Evolutionary conservation across 345 rosid species (phyloP).

Genomic region (Aquilaria malaccensis): DNA sequence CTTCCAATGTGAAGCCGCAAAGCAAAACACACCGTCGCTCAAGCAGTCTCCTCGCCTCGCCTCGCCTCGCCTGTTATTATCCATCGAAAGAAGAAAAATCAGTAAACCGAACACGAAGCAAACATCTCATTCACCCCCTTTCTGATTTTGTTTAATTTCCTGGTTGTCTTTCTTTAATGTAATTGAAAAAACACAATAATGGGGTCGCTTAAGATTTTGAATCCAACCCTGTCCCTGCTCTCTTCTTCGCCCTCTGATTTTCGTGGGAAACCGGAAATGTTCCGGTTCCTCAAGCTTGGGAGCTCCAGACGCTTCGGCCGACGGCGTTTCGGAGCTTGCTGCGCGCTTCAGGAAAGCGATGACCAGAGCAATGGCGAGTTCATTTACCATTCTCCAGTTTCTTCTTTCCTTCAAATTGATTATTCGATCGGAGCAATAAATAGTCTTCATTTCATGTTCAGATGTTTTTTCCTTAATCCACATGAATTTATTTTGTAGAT

Average conservation of each 20-base stretch:
- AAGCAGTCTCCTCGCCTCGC: too few relatives aligned
- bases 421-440: neutral
- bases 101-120: too few relatives aligned
- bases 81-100: too few relatives aligned
- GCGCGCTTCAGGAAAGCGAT: slow-evolving; percentile 47
- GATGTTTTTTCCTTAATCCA: slow-evolving; percentile 3
- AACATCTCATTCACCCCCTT: neutral
- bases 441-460: neutral
- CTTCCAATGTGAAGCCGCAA: too few relatives aligned
- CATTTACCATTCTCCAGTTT: neutral
- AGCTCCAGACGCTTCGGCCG: slow-evolving; percentile 17
- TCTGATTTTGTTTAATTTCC: too few relatives aligned
- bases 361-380: slow-evolving; percentile 54
- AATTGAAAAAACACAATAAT: slow-evolving; percentile 22
- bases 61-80: too few relatives aligned
- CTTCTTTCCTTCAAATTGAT: neutral
- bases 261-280: slow-evolving; percentile 24
- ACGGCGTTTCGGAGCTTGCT: slow-evolving; percentile 29
- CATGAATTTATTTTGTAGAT: neutral
- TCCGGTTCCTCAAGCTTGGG: slow-evolving; percentile 22
- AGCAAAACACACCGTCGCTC: too few relatives aligned
- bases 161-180: slow-evolving; percentile 8
- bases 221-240: slow-evolving; percentile 35
- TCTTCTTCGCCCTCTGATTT: slow-evolving; percentile 39
- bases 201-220: slow-evolving; percentile 45